Conservation (phyloP, 1,284 basidiomycete genomes). For the Ceratobasidium sp. region DNA sequence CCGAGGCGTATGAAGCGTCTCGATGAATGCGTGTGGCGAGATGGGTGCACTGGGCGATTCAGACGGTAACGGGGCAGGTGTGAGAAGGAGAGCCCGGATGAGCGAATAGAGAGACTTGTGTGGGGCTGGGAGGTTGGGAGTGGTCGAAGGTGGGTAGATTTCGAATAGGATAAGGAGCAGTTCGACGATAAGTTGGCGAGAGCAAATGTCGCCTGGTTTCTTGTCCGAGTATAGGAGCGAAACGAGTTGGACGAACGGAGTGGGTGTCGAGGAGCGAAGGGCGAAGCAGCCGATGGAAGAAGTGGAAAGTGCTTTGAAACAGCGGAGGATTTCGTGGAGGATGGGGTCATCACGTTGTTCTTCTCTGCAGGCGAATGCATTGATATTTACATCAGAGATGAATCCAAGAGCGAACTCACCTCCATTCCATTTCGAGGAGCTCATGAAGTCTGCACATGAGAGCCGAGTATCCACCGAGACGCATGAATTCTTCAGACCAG, state of each 20-base stretch:
- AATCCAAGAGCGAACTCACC: constrained; percentile 59
- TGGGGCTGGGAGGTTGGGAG: constrained; percentile 65
- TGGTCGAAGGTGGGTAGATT: constrained; percentile 63
- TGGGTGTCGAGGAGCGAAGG: constrained; percentile 80
- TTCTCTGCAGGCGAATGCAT: constrained; percentile 62
- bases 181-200: constrained; percentile 90
- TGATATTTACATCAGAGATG: constrained; percentile 24
- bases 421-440: constrained; percentile 94
- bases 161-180: constrained; percentile 83
- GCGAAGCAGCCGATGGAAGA: constrained; percentile 85
- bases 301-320: constrained; percentile 91
- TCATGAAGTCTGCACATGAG: constrained; percentile 89
- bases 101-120: constrained; percentile 74
- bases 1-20: constrained; percentile 78
- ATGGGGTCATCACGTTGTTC: constrained; percentile 98
- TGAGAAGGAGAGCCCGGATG: constrained; percentile 71
- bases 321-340: constrained; percentile 89
- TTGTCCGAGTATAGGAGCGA: constrained; percentile 93
- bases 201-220: constrained; percentile 91
- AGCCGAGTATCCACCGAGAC: constrained; percentile 82
- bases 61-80: constrained; percentile 72
- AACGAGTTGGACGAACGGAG: constrained; percentile 84
- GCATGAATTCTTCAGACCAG: constrained; percentile 93
- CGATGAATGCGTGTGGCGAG: constrained; percentile 88
- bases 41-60: constrained; percentile 69